Evolutionary conservation across 768 basidiomycete genomes (phyloP), one percentile per base, ranked within the genome.

Genomic region (Collybiopsis confluens): DNA sequence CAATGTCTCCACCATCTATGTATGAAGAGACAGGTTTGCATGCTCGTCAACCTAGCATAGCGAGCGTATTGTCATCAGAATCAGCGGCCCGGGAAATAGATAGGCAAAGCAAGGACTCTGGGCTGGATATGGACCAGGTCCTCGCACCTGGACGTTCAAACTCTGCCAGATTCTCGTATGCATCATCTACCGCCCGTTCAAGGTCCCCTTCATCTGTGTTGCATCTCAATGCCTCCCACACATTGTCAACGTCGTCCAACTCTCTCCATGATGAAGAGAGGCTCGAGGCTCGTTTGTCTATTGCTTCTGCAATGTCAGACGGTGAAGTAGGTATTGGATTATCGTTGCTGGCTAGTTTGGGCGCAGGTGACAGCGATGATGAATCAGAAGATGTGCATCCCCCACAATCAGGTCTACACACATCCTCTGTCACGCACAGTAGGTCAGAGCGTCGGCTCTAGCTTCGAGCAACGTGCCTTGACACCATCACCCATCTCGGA

Each of bases 281-380:
- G 30, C 30, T 15, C 18, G 30, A 48, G 20, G 15, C 50, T 18
- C 37, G 50, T 13, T 13, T 41, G 54, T 45, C 65, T 23, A 58
- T 68, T 11, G 77, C 72, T 24, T 59, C 70, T 2, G 73, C 65
- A 5, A 57, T 72, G 50, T 80, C 80, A 1, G 85, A 86, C 54
- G 85, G 81, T 3, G 79, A 82, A 46, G 71, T 79, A 1, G 88
- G 83, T 0, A 90, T 90, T 35, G 88, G 88, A 1, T 67, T 89
- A 30, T 83, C 83, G 2, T 67, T 90, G 50, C 67, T 90, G 51
- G 54, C 36, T 44, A 24, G 45, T 62, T 58, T 37, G 37, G 57
- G 49, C n/a, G 50, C 37, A 42, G 49, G 24, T 30, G 45, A 56
- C 54, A 37, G 54, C 15, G 62, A 58, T 16, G 62, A 54, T 30